A percentile compares a stretch with the other conserved stretches of the same genome.
Conservation (phyloP, 805 yeast species). For the Komagataella pseudopastoris region DNA sequence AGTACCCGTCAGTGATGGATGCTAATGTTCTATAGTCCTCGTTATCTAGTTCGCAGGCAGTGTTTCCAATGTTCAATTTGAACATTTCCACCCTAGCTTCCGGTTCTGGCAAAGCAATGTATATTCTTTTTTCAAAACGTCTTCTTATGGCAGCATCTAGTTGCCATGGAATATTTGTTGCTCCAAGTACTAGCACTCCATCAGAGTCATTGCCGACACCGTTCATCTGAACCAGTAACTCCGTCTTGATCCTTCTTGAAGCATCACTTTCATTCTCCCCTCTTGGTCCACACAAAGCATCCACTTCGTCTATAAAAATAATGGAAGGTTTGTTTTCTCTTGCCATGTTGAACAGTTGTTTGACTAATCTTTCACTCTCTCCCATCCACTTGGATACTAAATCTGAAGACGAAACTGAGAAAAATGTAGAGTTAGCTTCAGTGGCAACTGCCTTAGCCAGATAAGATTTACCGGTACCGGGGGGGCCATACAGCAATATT, state of each 20-base stretch:
- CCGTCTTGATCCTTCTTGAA: conserved; percentile 89
- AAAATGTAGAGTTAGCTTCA: conserved; percentile 93
- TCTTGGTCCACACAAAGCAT: conserved; percentile 94
- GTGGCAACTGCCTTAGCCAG: conserved; percentile 98
- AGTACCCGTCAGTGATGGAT: conserved; percentile 92
- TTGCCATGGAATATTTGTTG: conserved; percentile 98
- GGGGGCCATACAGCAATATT: conserved; percentile 79
- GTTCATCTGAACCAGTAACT: conserved; percentile 92
- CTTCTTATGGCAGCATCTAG: conserved; percentile 94
- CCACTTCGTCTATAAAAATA: conserved; percentile 95
- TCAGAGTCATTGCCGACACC: conserved; percentile 93
- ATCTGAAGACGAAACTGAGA: conserved; percentile 92
- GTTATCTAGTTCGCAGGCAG: conserved; percentile 65
- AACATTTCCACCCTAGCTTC: conserved; percentile 90
- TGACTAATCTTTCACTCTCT: conserved; percentile 90
- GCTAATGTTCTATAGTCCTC: conserved; percentile 72
- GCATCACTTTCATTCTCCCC: conserved; percentile 98
- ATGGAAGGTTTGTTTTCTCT: conserved; percentile 92
- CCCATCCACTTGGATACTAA: conserved; percentile 99
- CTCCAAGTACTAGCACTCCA: conserved; percentile 92
- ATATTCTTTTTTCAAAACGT: conserved; percentile 90
- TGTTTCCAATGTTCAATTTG: conserved; percentile 81
- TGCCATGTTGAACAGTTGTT: conserved; percentile 91
- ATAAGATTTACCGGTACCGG: conserved; percentile 97
- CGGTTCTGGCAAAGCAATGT: conserved; percentile 89